These are phyloP conservation scores for Aureobasidium pullulans DNA, from an alignment of 2,329 filamentous ascomycete species.

Conservation along the genomic window DNA sequence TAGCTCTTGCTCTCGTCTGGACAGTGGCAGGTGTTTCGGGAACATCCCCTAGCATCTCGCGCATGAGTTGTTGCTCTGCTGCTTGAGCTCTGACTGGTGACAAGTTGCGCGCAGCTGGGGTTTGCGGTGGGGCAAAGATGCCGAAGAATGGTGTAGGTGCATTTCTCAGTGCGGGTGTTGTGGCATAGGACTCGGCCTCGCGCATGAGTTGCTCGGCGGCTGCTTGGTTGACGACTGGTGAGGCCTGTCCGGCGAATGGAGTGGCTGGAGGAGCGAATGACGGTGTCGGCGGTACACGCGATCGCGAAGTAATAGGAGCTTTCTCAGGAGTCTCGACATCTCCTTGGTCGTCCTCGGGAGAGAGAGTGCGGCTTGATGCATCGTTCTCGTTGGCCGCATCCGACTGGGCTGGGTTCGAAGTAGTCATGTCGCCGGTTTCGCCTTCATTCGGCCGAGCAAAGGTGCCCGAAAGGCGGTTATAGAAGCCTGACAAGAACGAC, in stretches of 20 bases:
- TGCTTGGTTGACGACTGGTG: conserved; percentile 1
- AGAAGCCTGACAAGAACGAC: conserved; percentile 5
- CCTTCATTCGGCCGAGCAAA: not conserved
- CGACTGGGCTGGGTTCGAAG: not conserved
- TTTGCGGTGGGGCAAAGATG: conserved; percentile 6
- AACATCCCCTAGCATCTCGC: not conserved
- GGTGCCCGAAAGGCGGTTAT: not conserved
- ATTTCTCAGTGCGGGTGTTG: not conserved
- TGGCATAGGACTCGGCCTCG: conserved; percentile 6
- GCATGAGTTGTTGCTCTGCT: conserved; percentile 1
- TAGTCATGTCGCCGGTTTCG: not conserved
- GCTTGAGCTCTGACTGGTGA: conserved; percentile 3
- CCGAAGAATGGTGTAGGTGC: conserved; percentile 10
- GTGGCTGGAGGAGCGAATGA: conserved; percentile 1
- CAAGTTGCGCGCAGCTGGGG: not conserved
- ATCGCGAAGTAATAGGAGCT: not conserved
- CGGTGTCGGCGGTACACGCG: not conserved
- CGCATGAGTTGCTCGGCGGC: conserved; percentile 2
- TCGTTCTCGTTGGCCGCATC: not conserved
- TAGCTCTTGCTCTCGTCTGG: not conserved
- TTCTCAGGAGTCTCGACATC: conserved; percentile 2
- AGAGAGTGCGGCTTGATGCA: conserved; percentile 11
- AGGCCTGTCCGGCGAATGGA: not conserved
- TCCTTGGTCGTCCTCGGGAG: not conserved
- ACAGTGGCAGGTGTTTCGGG: conserved; percentile 7